Percentiles rank a stretch among this genome's conserved stretches.
These are phyloP conservation scores for Lecanicillium sp. DNA, from an alignment of 2,329 filamentous ascomycete genomes.

Conservation along the genomic window DNA sequence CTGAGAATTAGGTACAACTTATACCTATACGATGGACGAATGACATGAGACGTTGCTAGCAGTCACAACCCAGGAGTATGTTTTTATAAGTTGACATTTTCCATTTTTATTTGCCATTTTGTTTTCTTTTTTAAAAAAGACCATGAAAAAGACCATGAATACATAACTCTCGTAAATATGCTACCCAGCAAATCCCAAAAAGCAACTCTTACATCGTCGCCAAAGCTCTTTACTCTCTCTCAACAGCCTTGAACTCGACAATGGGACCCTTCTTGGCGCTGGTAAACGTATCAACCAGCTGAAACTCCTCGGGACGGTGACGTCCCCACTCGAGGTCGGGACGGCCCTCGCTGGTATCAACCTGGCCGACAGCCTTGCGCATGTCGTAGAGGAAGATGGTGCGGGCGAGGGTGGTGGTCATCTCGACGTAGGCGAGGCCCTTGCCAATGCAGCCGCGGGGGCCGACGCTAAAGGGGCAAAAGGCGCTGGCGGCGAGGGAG, in stretches of 20 bases:
- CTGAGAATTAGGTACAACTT: no score
- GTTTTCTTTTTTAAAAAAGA: neutral
- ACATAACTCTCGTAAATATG: no score
- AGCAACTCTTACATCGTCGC: no score
- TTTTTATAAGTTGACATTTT: neutral
- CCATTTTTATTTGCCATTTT: neutral
- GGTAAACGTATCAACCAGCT: conserved; percentile 66
- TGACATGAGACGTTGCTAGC: no score
- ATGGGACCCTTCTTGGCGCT: conserved; percentile 65
- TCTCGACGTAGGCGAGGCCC: conserved; percentile 59
- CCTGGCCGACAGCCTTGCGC: conserved; percentile 38
- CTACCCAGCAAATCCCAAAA: no score
- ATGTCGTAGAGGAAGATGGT: conserved; percentile 56
- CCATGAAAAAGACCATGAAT: no score
- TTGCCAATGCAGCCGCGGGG: conserved; percentile 68
- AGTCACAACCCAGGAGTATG: no score
- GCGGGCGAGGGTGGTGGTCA: conserved; percentile 55
- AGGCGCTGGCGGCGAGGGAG: conserved; percentile 55
- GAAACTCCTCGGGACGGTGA: conserved; percentile 53
- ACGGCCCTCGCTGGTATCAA: conserved; percentile 45
- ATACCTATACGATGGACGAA: no score
- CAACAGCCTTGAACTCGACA: conserved; percentile 45
- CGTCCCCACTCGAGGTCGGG: conserved; percentile 44
- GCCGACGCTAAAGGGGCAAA: conserved; percentile 67
- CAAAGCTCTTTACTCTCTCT: no score